Evolutionary conservation across 1,284 basidiomycete genomes (phyloP).

Genomic region (Cerioporus squamosus): DNA sequence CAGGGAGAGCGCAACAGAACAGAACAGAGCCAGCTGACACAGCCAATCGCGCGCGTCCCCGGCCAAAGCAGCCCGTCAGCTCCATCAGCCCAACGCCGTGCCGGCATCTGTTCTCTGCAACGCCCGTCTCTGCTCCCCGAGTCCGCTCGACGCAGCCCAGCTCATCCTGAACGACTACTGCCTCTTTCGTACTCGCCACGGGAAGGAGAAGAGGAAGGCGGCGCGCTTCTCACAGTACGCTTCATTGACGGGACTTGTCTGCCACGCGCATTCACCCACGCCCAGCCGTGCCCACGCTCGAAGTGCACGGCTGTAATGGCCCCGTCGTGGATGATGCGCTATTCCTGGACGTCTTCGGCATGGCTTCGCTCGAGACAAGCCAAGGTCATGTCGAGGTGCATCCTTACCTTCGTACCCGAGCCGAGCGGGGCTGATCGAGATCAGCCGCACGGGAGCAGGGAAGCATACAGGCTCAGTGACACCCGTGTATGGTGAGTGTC

Average conservation of each 20-base stretch:
- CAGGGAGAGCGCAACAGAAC: neutral
- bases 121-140: neutral
- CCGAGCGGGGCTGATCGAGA: neutral
- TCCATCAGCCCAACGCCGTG: neutral
- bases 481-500: neutral
- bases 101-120: neutral
- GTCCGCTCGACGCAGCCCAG: too few species aligned
- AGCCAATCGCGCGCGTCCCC: conserved; percentile 12
- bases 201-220: neutral
- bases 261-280: neutral
- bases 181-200: conserved; percentile 1
- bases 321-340: too few species aligned
- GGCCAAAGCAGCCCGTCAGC: conserved; percentile 18
- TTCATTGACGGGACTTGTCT: neutral
- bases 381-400: too few species aligned
- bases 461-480: too few species aligned
- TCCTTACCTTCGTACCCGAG: too few species aligned
- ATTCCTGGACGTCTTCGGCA: too few species aligned
- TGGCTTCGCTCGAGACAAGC: too few species aligned
- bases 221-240: neutral
- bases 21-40: conserved; percentile 10
- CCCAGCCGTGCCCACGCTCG: neutral
- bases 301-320: neutral
- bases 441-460: too few species aligned
- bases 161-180: neutral